These are phyloP conservation scores for Aspergillus melleus DNA, from an alignment of 2,329 filamentous ascomycete genomes.

Conservation along the genomic window DNA sequence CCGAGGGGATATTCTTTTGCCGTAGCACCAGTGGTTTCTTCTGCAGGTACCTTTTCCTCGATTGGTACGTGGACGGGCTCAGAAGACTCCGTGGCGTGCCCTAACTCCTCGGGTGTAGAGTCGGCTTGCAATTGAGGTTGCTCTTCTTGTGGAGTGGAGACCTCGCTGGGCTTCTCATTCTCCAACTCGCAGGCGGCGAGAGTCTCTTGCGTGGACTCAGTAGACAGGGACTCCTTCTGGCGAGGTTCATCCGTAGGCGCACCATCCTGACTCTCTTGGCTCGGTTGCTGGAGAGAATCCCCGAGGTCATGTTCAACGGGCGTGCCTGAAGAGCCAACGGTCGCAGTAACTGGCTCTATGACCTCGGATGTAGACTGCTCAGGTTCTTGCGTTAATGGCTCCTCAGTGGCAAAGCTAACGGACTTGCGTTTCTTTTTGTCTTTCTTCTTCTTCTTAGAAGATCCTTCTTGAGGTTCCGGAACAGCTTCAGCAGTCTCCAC, in stretches of 20 bases:
- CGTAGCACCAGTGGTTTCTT: neutral
- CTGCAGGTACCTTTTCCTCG: neutral
- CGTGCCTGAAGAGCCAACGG: neutral
- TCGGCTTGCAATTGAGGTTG: neutral
- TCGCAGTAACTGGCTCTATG: neutral
- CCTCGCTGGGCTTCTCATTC: neutral
- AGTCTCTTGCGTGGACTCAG: neutral
- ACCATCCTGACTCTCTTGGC: neutral
- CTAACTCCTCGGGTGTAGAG: neutral
- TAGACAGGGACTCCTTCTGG: neutral
- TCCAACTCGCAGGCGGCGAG: neutral
- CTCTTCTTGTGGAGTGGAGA: constrained; percentile 7
- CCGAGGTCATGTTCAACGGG: neutral
- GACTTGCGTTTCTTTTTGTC: constrained; percentile 29
- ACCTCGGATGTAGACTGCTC: neutral
- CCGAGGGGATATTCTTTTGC: neutral
- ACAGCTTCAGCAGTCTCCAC: neutral
- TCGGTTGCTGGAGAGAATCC: neutral
- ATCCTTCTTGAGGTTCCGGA: constrained; percentile 10
- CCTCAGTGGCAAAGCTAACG: constrained; percentile 6
- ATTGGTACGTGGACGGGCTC: neutral
- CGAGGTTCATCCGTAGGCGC: neutral
- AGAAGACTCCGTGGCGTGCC: neutral
- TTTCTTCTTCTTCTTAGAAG: constrained; percentile 44
- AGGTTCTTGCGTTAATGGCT: neutral